Conservation (phyloP, 2,329 filamentous ascomycete species). For the Trichoderma sp. region DNA sequence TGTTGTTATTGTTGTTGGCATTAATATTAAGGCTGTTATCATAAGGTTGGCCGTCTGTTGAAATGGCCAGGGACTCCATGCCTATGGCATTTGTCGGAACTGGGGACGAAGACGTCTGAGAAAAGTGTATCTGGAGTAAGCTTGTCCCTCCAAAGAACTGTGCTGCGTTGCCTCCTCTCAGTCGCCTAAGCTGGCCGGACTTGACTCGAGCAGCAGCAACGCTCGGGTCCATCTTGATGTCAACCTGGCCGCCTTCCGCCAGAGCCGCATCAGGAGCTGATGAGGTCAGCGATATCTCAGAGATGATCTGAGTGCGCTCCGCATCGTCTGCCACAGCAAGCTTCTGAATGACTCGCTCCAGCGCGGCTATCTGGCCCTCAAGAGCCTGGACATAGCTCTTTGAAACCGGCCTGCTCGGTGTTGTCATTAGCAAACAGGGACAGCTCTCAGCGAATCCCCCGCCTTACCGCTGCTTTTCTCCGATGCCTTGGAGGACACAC, state of each 20-base stretch:
- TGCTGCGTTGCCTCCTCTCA: slow-evolving; percentile 39
- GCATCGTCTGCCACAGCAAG: slow-evolving; percentile 40
- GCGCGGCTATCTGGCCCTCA: slow-evolving; percentile 45
- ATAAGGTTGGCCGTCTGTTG: background rate
- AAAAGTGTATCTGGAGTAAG: slow-evolving; percentile 41
- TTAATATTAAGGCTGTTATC: background rate
- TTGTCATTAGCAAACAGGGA: background rate
- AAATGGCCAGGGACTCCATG: slow-evolving; percentile 8
- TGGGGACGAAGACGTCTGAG: slow-evolving; percentile 27
- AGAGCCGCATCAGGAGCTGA: slow-evolving; percentile 21
- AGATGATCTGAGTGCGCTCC: slow-evolving; percentile 42
- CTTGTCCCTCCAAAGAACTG: slow-evolving; percentile 51
- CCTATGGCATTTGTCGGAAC: slow-evolving; percentile 19
- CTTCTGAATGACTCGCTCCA: slow-evolving; percentile 45
- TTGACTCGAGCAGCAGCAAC: slow-evolving; percentile 33
- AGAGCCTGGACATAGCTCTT: slow-evolving; percentile 47
- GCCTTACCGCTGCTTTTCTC: slow-evolving; percentile 42
- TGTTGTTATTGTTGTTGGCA: background rate
- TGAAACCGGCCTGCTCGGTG: slow-evolving; percentile 39
- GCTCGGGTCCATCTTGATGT: slow-evolving; percentile 30
- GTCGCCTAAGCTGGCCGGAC: slow-evolving; percentile 38
- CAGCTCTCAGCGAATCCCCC: background rate
- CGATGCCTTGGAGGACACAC: slow-evolving; percentile 40
- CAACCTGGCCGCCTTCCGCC: slow-evolving; percentile 10
- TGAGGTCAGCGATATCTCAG: slow-evolving; percentile 33